Evolutionary conservation across 441 rosid species (phyloP), one percentile per base, ranked within the genome.

Genomic region (Populus hybrid): DNA sequence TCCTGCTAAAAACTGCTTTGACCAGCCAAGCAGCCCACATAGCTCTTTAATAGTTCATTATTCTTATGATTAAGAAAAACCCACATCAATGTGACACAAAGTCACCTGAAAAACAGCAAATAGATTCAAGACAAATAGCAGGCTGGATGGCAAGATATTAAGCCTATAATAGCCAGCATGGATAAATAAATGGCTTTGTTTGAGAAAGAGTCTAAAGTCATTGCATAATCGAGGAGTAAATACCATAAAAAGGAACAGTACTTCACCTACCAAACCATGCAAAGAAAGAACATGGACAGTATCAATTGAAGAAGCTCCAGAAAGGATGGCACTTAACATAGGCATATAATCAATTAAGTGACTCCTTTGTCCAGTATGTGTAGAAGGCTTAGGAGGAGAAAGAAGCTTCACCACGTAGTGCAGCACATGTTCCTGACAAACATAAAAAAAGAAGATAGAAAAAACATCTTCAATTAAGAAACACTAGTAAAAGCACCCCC

Each of bases 361-460:
- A 84, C 85, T 84, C 79, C 74, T 84, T 77, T 70, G 78, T 75
- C 82, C 87, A 53, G 69, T 75, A 71, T 85, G 77, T 65, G 84
- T 73, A 66, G 86, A 76, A 75, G 91, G 88, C 20, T 78, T 53
- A 3, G 90, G 90, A 74, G 90, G 91, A 72, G 91, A 91, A 74
- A 91, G 91, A 84, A 91, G 91, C 84, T 88, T 91, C 79, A 91
- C 87, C 83, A 89, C 84, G 69, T 84, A 83, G 63, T 77, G 84
- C 82, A 91, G 91, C 82, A 89, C 93, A 79, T 91, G 92, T 75
- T 91, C 95, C 95, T 91, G 84, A 71, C 70, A 77, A 75, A 69
- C 38, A 81, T 81, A 69, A 36, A 77, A 46, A 26, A 65, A 74
- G 10, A 26, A 34, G 9, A 35, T 73, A 16, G 21, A 69, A 53